These are phyloP conservation scores for Dipteronia sinensis DNA, from an alignment of 345 rosid species.

Conservation along the genomic window DNA sequence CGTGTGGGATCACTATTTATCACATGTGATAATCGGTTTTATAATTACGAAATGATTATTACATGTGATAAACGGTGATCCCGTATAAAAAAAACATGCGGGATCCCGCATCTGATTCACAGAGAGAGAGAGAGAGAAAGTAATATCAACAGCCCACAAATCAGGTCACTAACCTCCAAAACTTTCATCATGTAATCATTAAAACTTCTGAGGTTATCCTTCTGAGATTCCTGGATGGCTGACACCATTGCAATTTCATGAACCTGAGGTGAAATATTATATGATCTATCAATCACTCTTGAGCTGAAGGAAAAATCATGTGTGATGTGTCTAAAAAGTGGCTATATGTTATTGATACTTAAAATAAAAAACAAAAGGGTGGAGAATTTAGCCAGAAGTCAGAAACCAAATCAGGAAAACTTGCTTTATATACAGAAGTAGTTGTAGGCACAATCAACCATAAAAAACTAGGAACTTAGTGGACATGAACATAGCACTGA, in stretches of 20 bases:
- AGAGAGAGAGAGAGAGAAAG: not conserved
- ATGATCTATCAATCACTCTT: conserved; percentile 4
- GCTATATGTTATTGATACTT: not conserved
- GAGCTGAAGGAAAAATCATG: not conserved
- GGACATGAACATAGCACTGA: not conserved
- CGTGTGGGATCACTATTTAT: too few species aligned
- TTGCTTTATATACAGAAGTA: conserved; percentile 2
- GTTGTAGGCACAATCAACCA: not conserved
- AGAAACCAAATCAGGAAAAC: conserved; percentile 7
- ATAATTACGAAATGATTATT: too few species aligned
- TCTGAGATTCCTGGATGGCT: conserved; percentile 95
- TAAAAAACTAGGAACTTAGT: not conserved
- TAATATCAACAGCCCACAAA: not conserved
- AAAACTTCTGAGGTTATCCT: conserved; percentile 87
- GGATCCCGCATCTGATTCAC: too few species aligned
- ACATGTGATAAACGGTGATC: too few species aligned
- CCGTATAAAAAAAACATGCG: too few species aligned
- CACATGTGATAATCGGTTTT: too few species aligned
- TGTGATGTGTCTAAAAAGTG: not conserved
- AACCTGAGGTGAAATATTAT: conserved; percentile 49
- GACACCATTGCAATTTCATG: conserved; percentile 99
- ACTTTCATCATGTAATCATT: conserved; percentile 96
- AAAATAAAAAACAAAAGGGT: not conserved
- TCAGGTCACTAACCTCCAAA: conserved; percentile 64
- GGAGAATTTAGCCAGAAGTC: not conserved